phyloP scores from a whole-genome alignment of 108 stramenopile species.

The Nannochloropsis gaditana region DNA sequence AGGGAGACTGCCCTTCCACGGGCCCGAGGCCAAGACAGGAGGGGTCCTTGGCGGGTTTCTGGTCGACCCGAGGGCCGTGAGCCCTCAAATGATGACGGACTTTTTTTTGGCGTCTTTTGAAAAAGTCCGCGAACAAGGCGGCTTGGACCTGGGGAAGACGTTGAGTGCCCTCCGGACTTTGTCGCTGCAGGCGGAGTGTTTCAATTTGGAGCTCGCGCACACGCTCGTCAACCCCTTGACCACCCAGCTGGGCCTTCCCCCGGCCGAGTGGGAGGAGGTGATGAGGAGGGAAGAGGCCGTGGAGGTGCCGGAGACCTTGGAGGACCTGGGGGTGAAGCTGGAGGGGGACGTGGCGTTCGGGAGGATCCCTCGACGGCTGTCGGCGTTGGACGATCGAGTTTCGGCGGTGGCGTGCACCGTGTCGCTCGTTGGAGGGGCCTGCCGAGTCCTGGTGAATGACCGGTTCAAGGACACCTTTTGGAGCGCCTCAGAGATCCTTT shows the following conservation, averaged over 20 bases:
- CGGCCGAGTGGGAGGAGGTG: not conserved
- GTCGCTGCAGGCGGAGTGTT: not conserved
- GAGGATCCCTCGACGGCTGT: not conserved
- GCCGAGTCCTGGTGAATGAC: not conserved
- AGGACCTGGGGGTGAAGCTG: not conserved
- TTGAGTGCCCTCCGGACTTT: not conserved
- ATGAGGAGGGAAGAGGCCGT: not conserved
- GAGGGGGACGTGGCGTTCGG: not conserved
- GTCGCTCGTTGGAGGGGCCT: not conserved
- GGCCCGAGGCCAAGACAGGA: no score
- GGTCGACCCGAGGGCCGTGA: not conserved
- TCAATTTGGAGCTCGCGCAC: not conserved
- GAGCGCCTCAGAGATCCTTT: not conserved
- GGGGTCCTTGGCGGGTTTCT: no score
- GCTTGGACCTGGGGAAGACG: not conserved
- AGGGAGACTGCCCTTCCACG: no score
- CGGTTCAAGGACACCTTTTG: not conserved
- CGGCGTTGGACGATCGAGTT: not conserved
- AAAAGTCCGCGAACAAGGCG: not conserved
- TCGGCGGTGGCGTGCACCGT: not conserved
- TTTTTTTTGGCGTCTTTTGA: not conserved
- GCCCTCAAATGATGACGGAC: not conserved
- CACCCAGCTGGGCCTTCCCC: not conserved
- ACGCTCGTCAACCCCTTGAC: not conserved
- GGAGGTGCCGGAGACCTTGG: not conserved